Evolutionary conservation across 768 basidiomycete species (phyloP), one percentile per base, ranked within the genome.

Genomic region (Hypholoma sublateritium): DNA sequence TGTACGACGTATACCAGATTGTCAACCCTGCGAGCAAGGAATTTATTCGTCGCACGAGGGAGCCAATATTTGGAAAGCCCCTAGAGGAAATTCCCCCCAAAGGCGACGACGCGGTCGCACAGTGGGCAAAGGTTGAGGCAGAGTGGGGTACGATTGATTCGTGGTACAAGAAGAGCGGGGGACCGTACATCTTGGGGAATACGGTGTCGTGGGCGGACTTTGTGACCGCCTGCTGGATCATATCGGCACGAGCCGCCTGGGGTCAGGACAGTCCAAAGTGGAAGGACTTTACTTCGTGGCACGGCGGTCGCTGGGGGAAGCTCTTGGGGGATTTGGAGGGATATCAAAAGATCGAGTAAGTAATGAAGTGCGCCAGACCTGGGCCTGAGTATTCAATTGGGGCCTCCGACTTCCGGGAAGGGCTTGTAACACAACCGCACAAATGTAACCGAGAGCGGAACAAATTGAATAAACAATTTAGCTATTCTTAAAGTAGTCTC

Each of bases 231-330:
- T 57, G 51, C 8, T 64, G 58, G 25, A 22, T 76, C 4, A 28
- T 65, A 0, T 72, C 69, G 68, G 36, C 66, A n/a, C 70, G 62
- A 57, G 54, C 51, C 1, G 17, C 72, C 2, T 66, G 65, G 46
- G 72, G 72, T 7, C 65, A 68, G 37, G 66, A 71, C 8, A 73
- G 72, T 48, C 55, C 52, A 37, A 66, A 70, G 55, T 78, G 75
- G 76, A 66, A 66, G 36, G 61, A 67, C 11, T 50, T 77, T 25
- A 58, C 53, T 50, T 49, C 46, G 13, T 58, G 57, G 57, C 34
- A 54, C 21, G 52, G 47, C 16, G 57, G 57, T 5, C 36, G 56
- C 24, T 25, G 70, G 66, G 68, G 55, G 11, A 50, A 21, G 34
- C 47, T 58, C 9, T 19, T 53, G 12, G 12, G 37, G 3, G 43